phyloP scores from a whole-genome alignment of 345 rosid species.

The Murraya koenigii region DNA sequence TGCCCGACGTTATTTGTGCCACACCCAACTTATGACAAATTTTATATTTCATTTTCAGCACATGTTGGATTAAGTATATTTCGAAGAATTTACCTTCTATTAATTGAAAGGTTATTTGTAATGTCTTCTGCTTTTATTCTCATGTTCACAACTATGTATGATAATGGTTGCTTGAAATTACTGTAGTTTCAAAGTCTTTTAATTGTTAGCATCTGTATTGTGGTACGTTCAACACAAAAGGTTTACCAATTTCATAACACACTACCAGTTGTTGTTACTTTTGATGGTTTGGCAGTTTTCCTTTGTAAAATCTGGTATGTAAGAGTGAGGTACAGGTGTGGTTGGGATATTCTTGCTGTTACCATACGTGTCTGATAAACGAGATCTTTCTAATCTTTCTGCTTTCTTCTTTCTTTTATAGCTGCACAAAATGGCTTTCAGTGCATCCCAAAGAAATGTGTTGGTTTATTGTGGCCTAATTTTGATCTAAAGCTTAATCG shows the following conservation, averaged over 20 bases:
- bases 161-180: not conserved
- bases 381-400: conserved; percentile 2
- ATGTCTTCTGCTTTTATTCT: not conserved
- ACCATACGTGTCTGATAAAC: not conserved
- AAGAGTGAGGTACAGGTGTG: not conserved
- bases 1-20: not conserved
- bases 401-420: conserved; percentile 21
- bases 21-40: not conserved
- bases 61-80: not conserved
- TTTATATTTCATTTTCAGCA: not conserved
- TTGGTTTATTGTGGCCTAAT: conserved; percentile 22
- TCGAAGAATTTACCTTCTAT: not conserved
- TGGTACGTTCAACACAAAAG: not conserved
- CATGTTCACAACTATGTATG: not conserved
- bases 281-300: not conserved
- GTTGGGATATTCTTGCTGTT: not conserved
- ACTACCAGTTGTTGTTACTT: not conserved
- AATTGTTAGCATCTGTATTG: not conserved
- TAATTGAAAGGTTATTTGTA: not conserved
- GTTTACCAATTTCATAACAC: not conserved
- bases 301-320: not conserved
- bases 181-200: not conserved
- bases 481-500: conserved; percentile 26
- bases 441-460: conserved; percentile 27
- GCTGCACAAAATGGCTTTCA: conserved; percentile 35